These are phyloP conservation scores for Nitzschia palea DNA, from an alignment of 108 stramenopile genomes.

Conservation along the genomic window DNA sequence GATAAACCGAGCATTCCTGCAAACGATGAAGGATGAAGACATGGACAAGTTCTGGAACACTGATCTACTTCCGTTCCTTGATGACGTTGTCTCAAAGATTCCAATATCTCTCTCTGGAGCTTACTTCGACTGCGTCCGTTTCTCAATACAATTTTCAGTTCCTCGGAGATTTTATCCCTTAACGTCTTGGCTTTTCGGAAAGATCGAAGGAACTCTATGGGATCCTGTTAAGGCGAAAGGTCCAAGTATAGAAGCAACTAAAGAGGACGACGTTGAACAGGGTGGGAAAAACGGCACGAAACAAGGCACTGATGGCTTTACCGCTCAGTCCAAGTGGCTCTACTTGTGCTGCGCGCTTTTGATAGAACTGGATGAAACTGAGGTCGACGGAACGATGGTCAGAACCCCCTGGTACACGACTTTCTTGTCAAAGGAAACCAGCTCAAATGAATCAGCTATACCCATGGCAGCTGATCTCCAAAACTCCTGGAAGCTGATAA, in stretches of 20 bases:
- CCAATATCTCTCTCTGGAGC: conserved; percentile 67
- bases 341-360: conserved; percentile 73
- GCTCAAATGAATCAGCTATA: not conserved
- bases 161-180: conserved; percentile 59
- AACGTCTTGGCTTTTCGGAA: conserved; percentile 55
- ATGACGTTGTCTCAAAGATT: conserved; percentile 72
- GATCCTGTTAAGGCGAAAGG: conserved; percentile 34
- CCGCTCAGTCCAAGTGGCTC: conserved; percentile 82
- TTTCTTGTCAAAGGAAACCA: not conserved
- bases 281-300: conserved; percentile 20
- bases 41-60: conserved; percentile 50
- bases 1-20: conserved; percentile 52
- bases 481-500: conserved; percentile 69
- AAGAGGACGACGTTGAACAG: conserved; percentile 19
- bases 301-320: conserved; percentile 74
- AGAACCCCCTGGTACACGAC: conserved; percentile 41
- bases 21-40: conserved; percentile 37
- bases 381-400: conserved; percentile 26
- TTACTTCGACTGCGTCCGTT: conserved; percentile 77
- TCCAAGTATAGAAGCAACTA: conserved; percentile 12
- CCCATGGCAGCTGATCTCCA: conserved; percentile 23
- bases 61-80: conserved; percentile 74
- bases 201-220: conserved; percentile 77
- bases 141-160: conserved; percentile 64
- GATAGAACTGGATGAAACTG: conserved; percentile 70